Conservation (phyloP, 441 rosid genomes). For the Arabidopsis lyrata region DNA sequence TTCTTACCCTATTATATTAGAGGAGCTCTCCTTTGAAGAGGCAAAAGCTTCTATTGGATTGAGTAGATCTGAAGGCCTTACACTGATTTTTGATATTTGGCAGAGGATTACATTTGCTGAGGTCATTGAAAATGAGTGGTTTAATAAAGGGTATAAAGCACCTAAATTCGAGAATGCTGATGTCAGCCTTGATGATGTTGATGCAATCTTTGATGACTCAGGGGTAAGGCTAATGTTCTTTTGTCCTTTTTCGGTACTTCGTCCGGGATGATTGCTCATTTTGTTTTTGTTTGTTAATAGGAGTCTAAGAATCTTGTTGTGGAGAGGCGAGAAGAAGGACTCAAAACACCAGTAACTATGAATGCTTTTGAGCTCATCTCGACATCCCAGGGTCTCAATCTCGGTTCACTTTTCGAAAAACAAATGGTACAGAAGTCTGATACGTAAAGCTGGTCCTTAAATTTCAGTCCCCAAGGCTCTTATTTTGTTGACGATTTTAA, state of each 20-base stretch:
- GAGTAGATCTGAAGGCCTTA: constrained; percentile 2
- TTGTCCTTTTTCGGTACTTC: neutral
- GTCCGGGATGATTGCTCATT: constrained; percentile 26
- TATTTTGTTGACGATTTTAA: neutral
- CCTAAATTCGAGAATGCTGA: constrained; percentile 80
- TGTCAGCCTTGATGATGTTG: constrained; percentile 84
- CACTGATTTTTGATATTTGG: constrained; percentile 37
- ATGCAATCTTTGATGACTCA: constrained; percentile 81
- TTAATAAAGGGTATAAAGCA: constrained; percentile 94
- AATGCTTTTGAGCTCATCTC: constrained; percentile 99
- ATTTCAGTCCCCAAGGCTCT: neutral
- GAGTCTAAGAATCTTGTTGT: constrained; percentile 81
- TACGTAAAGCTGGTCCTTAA: constrained; percentile 3
- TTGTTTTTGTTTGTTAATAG: constrained; percentile 51
- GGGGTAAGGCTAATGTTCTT: constrained; percentile 57
- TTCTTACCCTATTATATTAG: constrained; percentile 6
- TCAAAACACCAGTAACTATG: constrained; percentile 80
- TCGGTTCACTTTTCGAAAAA: constrained; percentile 88
- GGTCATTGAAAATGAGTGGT: constrained; percentile 96
- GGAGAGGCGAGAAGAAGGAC: constrained; percentile 78
- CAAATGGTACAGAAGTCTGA: constrained; percentile 71
- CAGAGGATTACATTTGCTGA: constrained; percentile 90
- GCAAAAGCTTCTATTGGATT: constrained; percentile 4
- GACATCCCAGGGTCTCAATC: constrained; percentile 97
- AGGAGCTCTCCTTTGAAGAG: constrained; percentile 13